A percentile compares a stretch with the other conserved stretches of the same genome.
Conservation (phyloP, 306 rosid genomes). For the Pyrus communis region DNA sequence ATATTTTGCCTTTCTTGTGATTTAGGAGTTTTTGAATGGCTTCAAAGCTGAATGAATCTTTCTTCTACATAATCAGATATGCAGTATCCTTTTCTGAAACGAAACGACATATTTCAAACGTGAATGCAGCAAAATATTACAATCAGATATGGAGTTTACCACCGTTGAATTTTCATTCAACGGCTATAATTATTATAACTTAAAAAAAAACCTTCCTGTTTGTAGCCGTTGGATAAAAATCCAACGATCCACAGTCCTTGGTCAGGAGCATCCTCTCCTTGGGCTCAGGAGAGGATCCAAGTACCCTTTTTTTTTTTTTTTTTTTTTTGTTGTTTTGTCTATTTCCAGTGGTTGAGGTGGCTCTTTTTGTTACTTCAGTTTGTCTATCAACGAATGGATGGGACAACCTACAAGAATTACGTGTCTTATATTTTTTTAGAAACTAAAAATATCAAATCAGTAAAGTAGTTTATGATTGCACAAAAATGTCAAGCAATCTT, state of each 20-base stretch:
- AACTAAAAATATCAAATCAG: not conserved
- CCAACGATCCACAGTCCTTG: too few relatives aligned
- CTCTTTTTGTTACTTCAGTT: slow-evolving; percentile 14
- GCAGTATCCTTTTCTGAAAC: not conserved
- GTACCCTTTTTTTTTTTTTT: not conserved
- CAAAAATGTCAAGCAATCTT: not conserved
- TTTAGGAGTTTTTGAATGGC: slow-evolving; percentile 14
- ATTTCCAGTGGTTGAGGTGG: slow-evolving; percentile 44
- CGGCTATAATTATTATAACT: too few relatives aligned
- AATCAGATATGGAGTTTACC: not conserved
- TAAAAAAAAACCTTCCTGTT: too few relatives aligned
- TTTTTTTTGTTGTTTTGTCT: slow-evolving; percentile 41
- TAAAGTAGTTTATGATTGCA: not conserved
- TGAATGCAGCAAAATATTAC: not conserved
- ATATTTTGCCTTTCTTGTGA: slow-evolving; percentile 1
- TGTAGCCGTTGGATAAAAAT: too few relatives aligned
- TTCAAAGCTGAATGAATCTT: slow-evolving; percentile 1
- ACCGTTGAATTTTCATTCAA: too few relatives aligned
- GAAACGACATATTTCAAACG: not conserved
- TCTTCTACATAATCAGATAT: not conserved
- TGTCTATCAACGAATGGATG: slow-evolving; percentile 26
- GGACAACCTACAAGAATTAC: slow-evolving; percentile 37
- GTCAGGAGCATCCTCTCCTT: too few relatives aligned
- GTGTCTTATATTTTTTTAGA: not conserved
- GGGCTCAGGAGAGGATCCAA: too few relatives aligned